phyloP scores from a whole-genome alignment of 1,284 basidiomycete species.

The Cryptococcus sp. region DNA sequence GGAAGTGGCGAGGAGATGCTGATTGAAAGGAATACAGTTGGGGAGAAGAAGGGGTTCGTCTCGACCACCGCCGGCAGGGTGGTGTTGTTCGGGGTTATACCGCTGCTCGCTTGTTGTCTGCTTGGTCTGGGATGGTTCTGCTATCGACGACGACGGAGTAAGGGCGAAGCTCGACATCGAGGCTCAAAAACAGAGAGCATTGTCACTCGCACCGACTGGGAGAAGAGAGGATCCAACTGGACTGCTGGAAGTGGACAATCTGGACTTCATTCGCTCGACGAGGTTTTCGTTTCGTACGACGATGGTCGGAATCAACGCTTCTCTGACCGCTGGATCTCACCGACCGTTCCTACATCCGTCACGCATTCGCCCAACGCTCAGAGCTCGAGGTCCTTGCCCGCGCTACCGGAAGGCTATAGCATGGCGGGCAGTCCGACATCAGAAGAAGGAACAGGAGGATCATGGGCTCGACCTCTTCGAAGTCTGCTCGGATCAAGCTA shows the following conservation, averaged over 20 bases:
- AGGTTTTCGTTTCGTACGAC: conserved; percentile 20
- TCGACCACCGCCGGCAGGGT: conserved; percentile 22
- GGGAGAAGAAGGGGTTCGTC: conserved; percentile 6
- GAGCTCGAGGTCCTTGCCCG: background rate
- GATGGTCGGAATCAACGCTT: conserved; percentile 12
- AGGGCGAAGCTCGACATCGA: no score
- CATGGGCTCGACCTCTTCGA: conserved; percentile 2
- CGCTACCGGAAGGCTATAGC: background rate
- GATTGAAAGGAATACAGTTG: background rate
- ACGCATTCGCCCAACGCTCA: background rate
- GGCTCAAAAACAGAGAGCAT: background rate
- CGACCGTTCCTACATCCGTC: conserved; percentile 1
- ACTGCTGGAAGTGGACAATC: background rate
- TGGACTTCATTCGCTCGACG: no score
- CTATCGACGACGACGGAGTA: conserved; percentile 5
- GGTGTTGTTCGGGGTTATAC: conserved; percentile 16
- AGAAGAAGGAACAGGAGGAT: background rate
- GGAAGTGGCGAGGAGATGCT: background rate
- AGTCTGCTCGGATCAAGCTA: background rate
- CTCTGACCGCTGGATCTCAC: conserved; percentile 13
- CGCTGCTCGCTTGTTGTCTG: conserved; percentile 10
- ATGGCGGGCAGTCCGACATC: background rate
- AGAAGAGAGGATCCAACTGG: background rate
- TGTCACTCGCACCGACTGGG: background rate
- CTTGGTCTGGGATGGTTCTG: conserved; percentile 7